These are phyloP conservation scores for Capsella bursapastoris DNA, from an alignment of 345 rosid species.

Conservation along the genomic window DNA sequence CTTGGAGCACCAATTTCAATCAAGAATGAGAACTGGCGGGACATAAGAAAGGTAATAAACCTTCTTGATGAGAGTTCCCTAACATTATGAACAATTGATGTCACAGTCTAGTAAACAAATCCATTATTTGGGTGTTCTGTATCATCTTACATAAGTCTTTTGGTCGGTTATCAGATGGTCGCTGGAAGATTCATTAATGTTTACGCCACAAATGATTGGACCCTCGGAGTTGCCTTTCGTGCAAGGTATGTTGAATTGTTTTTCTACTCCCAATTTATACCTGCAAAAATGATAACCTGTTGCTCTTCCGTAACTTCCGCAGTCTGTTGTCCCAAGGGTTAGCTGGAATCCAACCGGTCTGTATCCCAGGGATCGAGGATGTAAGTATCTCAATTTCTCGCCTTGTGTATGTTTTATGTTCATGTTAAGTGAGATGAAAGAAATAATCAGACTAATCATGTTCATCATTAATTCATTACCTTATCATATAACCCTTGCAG, in stretches of 20 bases:
- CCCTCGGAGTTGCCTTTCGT: slow-evolving; percentile 90
- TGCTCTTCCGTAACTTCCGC: not conserved
- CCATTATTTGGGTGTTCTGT: slow-evolving; percentile 1
- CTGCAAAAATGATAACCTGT: slow-evolving; percentile 1
- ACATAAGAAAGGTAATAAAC: slow-evolving; percentile 72
- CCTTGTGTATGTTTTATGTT: not conserved
- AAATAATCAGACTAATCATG: not conserved
- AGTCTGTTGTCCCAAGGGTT: slow-evolving; percentile 90
- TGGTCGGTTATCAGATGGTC: slow-evolving; percentile 64
- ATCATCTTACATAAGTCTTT: slow-evolving; percentile 1
- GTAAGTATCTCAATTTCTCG: slow-evolving; percentile 48
- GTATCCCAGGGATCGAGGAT: slow-evolving; percentile 78
- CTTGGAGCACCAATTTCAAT: slow-evolving; percentile 48
- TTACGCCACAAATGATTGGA: slow-evolving; percentile 90
- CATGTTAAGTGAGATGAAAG: not conserved
- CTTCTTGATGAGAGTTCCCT: not conserved
- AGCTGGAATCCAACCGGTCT: slow-evolving; percentile 90
- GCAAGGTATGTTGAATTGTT: slow-evolving; percentile 61
- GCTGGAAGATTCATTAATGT: slow-evolving; percentile 95
- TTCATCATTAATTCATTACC: not conserved
- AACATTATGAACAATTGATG: not conserved
- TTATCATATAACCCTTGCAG: slow-evolving; percentile 47
- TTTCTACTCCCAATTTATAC: not conserved
- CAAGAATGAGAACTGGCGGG: slow-evolving; percentile 82
- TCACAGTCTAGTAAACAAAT: slow-evolving; percentile 18